These are phyloP conservation scores for Flaveria linearis DNA, from an alignment of 129 eudicot species.

Conservation along the genomic window DNA sequence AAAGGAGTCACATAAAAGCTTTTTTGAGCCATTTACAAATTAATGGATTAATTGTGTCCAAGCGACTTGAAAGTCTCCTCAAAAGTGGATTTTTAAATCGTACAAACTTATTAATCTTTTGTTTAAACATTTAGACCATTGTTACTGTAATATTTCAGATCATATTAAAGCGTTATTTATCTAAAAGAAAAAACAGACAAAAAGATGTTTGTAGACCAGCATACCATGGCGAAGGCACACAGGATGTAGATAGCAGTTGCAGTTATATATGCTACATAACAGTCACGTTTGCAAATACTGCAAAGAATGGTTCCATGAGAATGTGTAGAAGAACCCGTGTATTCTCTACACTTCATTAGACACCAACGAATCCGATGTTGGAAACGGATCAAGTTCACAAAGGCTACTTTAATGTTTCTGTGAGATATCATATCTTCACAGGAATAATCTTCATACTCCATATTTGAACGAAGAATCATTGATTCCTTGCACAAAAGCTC, in stretches of 20 bases:
- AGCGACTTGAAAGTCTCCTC: neutral
- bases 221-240: conserved; percentile 96
- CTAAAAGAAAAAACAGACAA: neutral
- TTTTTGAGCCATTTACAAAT: neutral
- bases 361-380: conserved; percentile 93
- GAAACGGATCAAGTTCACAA: conserved; percentile 70
- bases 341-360: conserved; percentile 50
- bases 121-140: neutral
- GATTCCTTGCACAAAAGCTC: conserved; percentile 97
- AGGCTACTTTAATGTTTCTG: conserved; percentile 59
- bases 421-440: conserved; percentile 50
- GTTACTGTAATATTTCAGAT: neutral
- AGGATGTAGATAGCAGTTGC: conserved; percentile 76
- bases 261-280: conserved; percentile 81
- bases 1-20: neutral
- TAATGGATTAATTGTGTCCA: neutral
- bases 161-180: neutral
- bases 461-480: conserved; percentile 52
- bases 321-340: conserved; percentile 47
- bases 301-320: conserved; percentile 87
- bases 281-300: conserved; percentile 89
- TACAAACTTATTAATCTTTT: neutral
- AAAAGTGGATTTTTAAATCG: neutral
- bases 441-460: conserved; percentile 51
- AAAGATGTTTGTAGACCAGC: conserved; percentile 14